Evolutionary conservation across 116 monocot genomes (phyloP), one percentile per base, ranked within the genome.

Genomic region (Trichopus zeylanicus): DNA sequence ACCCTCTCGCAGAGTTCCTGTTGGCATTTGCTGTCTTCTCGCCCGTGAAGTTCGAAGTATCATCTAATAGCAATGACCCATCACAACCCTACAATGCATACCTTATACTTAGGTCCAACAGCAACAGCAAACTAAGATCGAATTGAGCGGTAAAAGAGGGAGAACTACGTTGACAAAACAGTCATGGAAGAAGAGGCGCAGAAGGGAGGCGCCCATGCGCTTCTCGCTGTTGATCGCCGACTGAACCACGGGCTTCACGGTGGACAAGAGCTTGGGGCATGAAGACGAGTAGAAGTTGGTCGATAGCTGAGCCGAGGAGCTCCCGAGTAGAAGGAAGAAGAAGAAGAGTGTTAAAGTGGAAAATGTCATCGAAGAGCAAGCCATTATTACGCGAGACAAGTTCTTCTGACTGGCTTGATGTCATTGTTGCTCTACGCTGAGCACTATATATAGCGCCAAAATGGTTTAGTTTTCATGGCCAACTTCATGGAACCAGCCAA

Each of bases 61-160:
- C 78, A 31, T 78, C 70, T 33, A 83, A 47, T 31, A 83, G 71
- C 42, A 83, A 13, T 26, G 82, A 82, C 31, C 39, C 82, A 42
- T 82, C 82, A 29, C 82, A 82, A 5, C 82, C 82, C 80, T 80
- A 28, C 1, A 51, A 64, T 35, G 57, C 11, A 48, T 19, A 57
- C 16, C 42, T 22, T 18, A 33, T 38, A 22, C 19, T 7, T 7
- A 59, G 23, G 18, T 46, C 3, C 5, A 13, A 7, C 2, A 46
- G 15, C 46, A 6, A 15, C 5, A 46, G 5, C 2, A 15, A 46
- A 13, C 46, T 15, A 46, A 15, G 46, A 46, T 46, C 8, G 15
- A 46, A 16, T 46, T 15, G 3, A 46, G 3, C 9, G 9, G 5
- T 6, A 21, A 48, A 48, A 21, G 48, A n/a, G 16, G 6, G 48